A percentile compares a stretch with the other conserved stretches of the same genome.
These are phyloP conservation scores for Mycogone perniciosa DNA, from an alignment of 2,329 filamentous ascomycete genomes.

Conservation along the genomic window DNA sequence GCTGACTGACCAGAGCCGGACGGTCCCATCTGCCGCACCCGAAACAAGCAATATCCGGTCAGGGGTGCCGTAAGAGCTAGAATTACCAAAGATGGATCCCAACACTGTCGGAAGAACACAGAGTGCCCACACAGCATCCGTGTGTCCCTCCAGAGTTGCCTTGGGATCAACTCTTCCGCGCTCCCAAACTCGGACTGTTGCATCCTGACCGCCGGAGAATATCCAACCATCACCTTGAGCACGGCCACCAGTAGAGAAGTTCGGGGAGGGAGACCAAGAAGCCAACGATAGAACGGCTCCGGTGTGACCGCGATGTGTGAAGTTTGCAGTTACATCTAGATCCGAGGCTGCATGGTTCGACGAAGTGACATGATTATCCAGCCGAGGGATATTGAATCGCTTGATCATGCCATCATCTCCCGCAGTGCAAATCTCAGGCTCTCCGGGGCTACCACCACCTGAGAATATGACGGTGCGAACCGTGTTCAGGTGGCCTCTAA, in stretches of 20 bases:
- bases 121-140: constrained; percentile 91
- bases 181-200: constrained; percentile 92
- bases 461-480: constrained; percentile 95
- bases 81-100: constrained; percentile 71
- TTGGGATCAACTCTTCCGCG: constrained; percentile 90
- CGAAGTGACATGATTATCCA: constrained; percentile 48
- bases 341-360: constrained; percentile 58
- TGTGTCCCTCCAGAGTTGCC: constrained; percentile 87
- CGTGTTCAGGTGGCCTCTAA: constrained; percentile 88
- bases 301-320: constrained; percentile 91
- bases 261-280: constrained; percentile 79
- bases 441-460: constrained; percentile 87
- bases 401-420: constrained; percentile 96
- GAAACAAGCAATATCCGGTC: constrained; percentile 88
- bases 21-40: constrained; percentile 81
- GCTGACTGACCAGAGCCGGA: constrained; percentile 92
- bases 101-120: constrained; percentile 84
- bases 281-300: constrained; percentile 82
- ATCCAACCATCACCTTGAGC: constrained; percentile 95
- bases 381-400: constrained; percentile 88
- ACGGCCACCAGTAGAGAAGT: constrained; percentile 82
- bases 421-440: constrained; percentile 94
- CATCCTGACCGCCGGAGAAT: constrained; percentile 93
- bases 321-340: constrained; percentile 86
- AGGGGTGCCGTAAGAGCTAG: constrained; percentile 66